These are phyloP conservation scores for Melastoma malabathricum DNA, from an alignment of 345 rosid species.

Conservation along the genomic window DNA sequence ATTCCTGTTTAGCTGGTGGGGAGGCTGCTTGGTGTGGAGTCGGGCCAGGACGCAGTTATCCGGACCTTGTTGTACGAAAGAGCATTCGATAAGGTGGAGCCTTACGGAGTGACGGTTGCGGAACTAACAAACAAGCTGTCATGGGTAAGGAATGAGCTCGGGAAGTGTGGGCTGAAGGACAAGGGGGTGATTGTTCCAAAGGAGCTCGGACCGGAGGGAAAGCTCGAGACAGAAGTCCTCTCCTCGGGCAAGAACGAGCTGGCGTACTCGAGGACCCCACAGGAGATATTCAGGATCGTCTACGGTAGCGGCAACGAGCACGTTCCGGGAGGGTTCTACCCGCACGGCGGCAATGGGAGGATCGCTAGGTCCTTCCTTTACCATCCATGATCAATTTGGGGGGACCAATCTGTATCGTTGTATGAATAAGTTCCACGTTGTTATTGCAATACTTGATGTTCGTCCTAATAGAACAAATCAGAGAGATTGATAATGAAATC, in stretches of 20 bases:
- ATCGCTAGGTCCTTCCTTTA: too few relatives aligned
- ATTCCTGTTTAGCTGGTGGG: constrained; percentile 13
- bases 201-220: constrained; percentile 28
- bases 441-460: too few relatives aligned
- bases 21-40: constrained; percentile 11
- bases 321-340: too few relatives aligned
- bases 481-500: too few relatives aligned
- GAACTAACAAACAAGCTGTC: constrained; percentile 31
- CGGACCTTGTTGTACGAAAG: constrained; percentile 13
- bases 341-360: too few relatives aligned
- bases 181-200: constrained; percentile 34
- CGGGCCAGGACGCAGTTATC: constrained; percentile 22
- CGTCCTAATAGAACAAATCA: too few relatives aligned
- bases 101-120: constrained; percentile 32
- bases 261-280: constrained; percentile 29
- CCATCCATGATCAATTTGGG: too few relatives aligned
- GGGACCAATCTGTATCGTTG: too few relatives aligned
- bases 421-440: too few relatives aligned
- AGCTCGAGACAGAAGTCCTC: constrained; percentile 17
- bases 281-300: constrained; percentile 13
- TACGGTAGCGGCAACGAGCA: too few relatives aligned
- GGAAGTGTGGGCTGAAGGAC: constrained; percentile 32
- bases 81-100: constrained; percentile 16
- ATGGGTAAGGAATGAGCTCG: constrained; percentile 29
- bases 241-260: constrained; percentile 15